Base-by-base conservation (phyloP, 495 filamentous ascomycete genomes). In the Lineolata rhizophorae region DNA sequence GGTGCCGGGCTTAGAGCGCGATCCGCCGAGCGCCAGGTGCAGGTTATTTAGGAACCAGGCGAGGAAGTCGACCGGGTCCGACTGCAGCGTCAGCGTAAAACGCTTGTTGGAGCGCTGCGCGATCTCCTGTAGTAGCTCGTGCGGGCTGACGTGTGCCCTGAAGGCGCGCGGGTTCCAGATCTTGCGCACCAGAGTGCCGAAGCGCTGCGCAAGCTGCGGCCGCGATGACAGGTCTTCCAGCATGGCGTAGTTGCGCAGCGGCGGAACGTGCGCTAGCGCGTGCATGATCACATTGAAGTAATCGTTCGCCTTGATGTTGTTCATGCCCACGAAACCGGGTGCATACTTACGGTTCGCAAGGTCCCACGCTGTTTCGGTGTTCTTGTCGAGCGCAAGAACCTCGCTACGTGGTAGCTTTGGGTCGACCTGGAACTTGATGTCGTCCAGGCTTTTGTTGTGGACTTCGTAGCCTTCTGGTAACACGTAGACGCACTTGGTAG, bases 231-330 rank as follows among this genome's bases (percentile, higher is more conserved):
- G 63, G 37, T 77, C 64, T 52, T 92, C 81, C 3, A 94, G 67
- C 47, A 99, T 72, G 53, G 94, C 72, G 54, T 68, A 94, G 47
- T 95, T 94, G 20, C 90, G 76, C 31, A 99, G 62, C 1, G 90
- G 87, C 3, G 70, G 53, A 15, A 93, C 79, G 54, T 99, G 87
- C 1, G 84, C 72, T 10, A 99, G 62, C 9, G 87, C 71, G 45
- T 99, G 90, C n/a, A 87, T 71, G 4, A 94, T 69, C 4, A 93
- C 85, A 47, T 99, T 99, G 42, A 95, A 63, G 53, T 95, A 99
- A 54, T 99, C 87, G 54, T 99, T 99, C 30, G 80, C 81, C 51
- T 99, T 99, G 60, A 99, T 95, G 51, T 99, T 94, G 59, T 99
- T 95, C 74, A 99, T 82, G 37, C 87, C 87, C 39, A 99, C 83